These are phyloP conservation scores for Hylodesmum podocarpum DNA, from an alignment of 306 rosid genomes.

Conservation along the genomic window DNA sequence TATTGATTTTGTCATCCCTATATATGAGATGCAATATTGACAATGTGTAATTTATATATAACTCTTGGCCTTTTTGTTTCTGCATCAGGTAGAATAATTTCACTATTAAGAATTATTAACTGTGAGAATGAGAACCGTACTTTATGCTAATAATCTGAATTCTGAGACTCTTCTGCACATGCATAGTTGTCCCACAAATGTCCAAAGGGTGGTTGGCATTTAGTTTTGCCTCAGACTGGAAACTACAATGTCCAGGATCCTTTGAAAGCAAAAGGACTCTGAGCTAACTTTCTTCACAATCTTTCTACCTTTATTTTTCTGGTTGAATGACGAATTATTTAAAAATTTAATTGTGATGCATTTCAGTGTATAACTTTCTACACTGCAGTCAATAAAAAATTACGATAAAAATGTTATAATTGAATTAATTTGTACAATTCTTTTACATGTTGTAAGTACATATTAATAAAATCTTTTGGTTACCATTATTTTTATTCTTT, in stretches of 20 bases:
- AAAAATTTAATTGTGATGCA: too few species aligned
- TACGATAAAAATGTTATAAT: too few species aligned
- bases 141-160: conserved; percentile 25
- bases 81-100: conserved; percentile 42
- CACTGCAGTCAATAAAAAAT: too few species aligned
- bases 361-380: too few species aligned
- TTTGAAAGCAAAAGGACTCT: conserved; percentile 39
- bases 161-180: conserved; percentile 39
- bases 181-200: conserved; percentile 42
- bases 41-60: neutral
- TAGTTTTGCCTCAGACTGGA: conserved; percentile 43
- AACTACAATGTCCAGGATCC: conserved; percentile 36
- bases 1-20: conserved; percentile 11
- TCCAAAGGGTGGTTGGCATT: conserved; percentile 44
- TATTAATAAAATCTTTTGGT: too few species aligned
- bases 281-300: conserved; percentile 18
- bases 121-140: conserved; percentile 32
- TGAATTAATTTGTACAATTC: too few species aligned
- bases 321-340: neutral
- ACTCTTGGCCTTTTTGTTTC: conserved; percentile 12
- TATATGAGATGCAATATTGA: neutral
- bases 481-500: neutral
- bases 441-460: too few species aligned
- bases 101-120: conserved; percentile 28
- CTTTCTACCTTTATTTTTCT: neutral